Base-by-base conservation (phyloP, 495 filamentous ascomycete genomes). In the Podospora appendiculata region DNA sequence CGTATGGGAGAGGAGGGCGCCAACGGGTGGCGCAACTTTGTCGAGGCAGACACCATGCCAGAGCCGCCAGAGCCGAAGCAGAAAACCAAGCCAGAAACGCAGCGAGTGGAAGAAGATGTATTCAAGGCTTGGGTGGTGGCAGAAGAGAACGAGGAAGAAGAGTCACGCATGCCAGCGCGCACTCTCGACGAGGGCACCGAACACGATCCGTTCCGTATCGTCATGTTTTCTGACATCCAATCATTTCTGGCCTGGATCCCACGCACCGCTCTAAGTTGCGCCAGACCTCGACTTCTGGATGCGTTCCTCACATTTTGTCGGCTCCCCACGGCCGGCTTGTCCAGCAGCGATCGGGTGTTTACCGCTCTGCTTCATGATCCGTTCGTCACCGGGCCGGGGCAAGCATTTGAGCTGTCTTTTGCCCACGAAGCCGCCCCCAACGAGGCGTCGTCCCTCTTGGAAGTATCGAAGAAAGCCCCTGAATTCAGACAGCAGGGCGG, bases 171-270 rank as follows among this genome's bases (percentile, higher is more conserved):
- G 56, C 89, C 90, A 10, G 84, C 83, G 10, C 81, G 86, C 61
- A 82, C 47, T 72, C 86, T 72, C 48, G 72, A 74, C 48, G 82
- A 85, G 46, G 74, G 79, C 38, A 76, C 77, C 9, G 77, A 86
- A 48, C 85, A 91, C 52, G 92, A 95, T 58, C 86, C 89, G 6
- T 93, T 80, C 58, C 75, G 86, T 39, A 78, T 90, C 4, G 75
- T 95, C 42, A 75, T 96, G 51, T 87, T 83, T 53, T 83, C 83
- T 10, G 93, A 97, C 64, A 71, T 96, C 12, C 65, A 78, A 55
- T 71, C 80, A 1, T 74, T 83, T 42, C 54, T 95, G 33, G 63
- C 81, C n/a, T 67, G 70, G 48, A 72, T 87, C 40, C 76, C 76
- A 9, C 35, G 47, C 1, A 52, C 64, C 1, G 46, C 66, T 8